Conservation (phyloP, 208 protist genomes). For the Endotrypanum monterogeii region DNA sequence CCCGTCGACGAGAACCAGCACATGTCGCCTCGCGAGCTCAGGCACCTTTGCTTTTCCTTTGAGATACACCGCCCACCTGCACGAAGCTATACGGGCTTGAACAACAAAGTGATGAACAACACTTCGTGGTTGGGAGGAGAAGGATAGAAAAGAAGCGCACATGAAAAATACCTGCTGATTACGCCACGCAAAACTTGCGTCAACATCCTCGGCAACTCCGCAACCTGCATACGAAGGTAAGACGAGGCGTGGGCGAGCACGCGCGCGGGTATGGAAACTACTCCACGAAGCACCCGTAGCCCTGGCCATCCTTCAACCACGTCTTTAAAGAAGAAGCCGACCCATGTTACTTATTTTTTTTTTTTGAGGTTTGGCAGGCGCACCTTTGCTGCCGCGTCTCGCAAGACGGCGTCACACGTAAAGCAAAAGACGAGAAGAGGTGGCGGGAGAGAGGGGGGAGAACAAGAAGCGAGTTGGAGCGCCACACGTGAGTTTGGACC, state of each 20-base stretch:
- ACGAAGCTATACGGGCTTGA: neutral
- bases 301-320: too few relatives aligned
- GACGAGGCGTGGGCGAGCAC: too few relatives aligned
- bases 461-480: too few relatives aligned
- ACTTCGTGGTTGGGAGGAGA: neutral
- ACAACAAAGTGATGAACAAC: too few relatives aligned
- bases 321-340: too few relatives aligned
- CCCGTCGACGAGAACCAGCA: neutral
- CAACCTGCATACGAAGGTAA: neutral
- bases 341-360: neutral
- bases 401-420: neutral
- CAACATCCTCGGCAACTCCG: neutral
- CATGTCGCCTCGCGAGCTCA: neutral
- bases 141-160: neutral
- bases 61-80: neutral
- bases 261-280: too few relatives aligned
- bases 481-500: too few relatives aligned
- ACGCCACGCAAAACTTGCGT: neutral
- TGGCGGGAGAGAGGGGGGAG: too few relatives aligned
- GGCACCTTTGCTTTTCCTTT: too few relatives aligned
- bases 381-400: neutral
- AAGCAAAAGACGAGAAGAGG: neutral
- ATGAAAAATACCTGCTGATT: neutral
- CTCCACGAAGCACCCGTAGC: too few relatives aligned
- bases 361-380: neutral